Evolutionary conservation across 108 stramenopile genomes (phyloP).

Genomic region (Parmales sp.): DNA sequence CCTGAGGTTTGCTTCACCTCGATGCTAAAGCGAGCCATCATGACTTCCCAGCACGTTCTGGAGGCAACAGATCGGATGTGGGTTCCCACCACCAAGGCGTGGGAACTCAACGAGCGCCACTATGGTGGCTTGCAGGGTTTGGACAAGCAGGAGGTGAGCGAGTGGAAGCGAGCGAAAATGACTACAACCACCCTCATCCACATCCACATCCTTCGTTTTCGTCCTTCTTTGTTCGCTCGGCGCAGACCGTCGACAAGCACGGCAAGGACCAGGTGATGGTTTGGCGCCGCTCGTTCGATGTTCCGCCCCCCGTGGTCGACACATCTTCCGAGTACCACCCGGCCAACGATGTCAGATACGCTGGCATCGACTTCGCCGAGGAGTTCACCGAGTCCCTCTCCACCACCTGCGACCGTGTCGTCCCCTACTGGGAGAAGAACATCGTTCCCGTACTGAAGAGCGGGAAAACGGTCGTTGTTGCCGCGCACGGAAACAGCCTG

Average conservation of each 20-base stretch:
- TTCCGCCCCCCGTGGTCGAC: slow-evolving; percentile 81
- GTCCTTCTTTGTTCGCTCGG: too few species aligned
- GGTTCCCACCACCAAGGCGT: slow-evolving; percentile 66
- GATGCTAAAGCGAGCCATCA: slow-evolving; percentile 86
- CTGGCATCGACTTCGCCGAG: slow-evolving; percentile 25
- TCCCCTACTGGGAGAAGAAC: slow-evolving; percentile 78
- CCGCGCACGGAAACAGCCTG: slow-evolving; percentile 97
- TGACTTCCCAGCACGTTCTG: slow-evolving; percentile 70
- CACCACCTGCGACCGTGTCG: slow-evolving; percentile 81
- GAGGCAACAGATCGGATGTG: slow-evolving; percentile 83
- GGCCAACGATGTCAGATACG: slow-evolving; percentile 77
- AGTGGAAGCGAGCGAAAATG: too few species aligned
- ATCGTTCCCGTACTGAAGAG: slow-evolving; percentile 77
- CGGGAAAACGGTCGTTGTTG: slow-evolving; percentile 91
- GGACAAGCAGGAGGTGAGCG: slow-evolving; percentile 94
- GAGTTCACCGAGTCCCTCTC: slow-evolving; percentile 79
- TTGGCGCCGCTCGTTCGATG: slow-evolving; percentile 90
- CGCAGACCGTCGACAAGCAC: slow-evolving; percentile 89
- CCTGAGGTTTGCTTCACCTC: slow-evolving; percentile 94
- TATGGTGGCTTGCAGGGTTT: slow-evolving; percentile 83
- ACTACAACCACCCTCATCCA: too few species aligned
- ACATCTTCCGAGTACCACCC: slow-evolving; percentile 63
- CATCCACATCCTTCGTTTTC: too few species aligned
- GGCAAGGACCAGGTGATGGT: slow-evolving; percentile 89
- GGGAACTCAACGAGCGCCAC: slow-evolving; percentile 92